These are phyloP conservation scores for Trichoderma sp. DNA, from an alignment of 2,329 filamentous ascomycete species.

Conservation along the genomic window DNA sequence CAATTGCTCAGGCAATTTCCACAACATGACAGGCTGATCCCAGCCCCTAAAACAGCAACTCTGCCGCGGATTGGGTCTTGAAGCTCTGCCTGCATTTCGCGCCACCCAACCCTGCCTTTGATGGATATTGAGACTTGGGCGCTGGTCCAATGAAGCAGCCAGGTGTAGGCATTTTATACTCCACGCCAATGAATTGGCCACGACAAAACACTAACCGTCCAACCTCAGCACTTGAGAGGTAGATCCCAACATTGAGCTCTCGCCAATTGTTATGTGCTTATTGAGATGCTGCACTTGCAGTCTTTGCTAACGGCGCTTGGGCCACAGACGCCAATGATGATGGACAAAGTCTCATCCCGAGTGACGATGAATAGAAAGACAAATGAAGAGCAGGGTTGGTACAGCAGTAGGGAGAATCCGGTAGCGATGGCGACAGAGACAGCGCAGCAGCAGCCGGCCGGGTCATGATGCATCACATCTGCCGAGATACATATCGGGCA, in stretches of 20 bases:
- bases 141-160: constrained; percentile 4
- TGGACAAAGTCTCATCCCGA: not conserved
- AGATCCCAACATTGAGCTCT: not conserved
- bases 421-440: not conserved
- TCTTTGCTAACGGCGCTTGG: not conserved
- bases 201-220: not conserved
- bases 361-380: not conserved
- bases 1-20: constrained; percentile 4
- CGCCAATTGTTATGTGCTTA: not conserved
- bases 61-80: constrained; percentile 2
- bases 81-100: constrained; percentile 6
- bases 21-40: constrained; percentile 10
- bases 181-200: not conserved
- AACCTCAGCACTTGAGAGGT: constrained; percentile 1
- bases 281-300: not conserved
- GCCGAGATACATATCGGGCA: not conserved
- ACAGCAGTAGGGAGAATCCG: not conserved
- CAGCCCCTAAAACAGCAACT: constrained; percentile 13
- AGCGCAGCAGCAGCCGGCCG: not conserved
- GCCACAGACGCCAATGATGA: not conserved
- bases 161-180: not conserved
- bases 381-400: not conserved
- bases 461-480: not conserved
- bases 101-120: constrained; percentile 1
- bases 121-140: not conserved